Conservation (phyloP, 768 basidiomycete species). For the Trichaptum fuscoviolaceum region DNA sequence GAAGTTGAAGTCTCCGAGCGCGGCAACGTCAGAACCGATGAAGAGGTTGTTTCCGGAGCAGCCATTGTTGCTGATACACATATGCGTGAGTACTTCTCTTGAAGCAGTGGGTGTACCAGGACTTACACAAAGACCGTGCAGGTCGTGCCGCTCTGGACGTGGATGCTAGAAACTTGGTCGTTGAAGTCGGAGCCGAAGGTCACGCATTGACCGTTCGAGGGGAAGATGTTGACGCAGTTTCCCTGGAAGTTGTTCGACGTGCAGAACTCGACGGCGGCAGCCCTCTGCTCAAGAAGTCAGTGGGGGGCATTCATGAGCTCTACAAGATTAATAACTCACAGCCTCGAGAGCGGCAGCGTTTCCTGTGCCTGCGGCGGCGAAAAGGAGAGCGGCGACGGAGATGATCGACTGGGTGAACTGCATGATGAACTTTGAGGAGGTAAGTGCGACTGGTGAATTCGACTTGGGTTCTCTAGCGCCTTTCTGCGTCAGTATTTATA, state of each 20-base stretch:
- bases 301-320: background rate
- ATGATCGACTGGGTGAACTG: background rate
- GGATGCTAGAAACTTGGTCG: background rate
- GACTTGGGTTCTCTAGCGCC: background rate
- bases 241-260: background rate
- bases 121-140: background rate
- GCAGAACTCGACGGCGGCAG: constrained; percentile 1
- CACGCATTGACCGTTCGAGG: background rate
- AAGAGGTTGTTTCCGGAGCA: background rate
- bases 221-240: background rate
- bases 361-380: background rate
- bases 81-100: background rate
- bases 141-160: background rate
- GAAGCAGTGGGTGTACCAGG: background rate
- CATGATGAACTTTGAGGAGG: background rate
- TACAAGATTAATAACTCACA: background rate
- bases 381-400: background rate
- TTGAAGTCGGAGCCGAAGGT: background rate
- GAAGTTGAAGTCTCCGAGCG: background rate
- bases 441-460: constrained; percentile 1
- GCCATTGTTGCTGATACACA: background rate
- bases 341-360: background rate
- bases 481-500: background rate
- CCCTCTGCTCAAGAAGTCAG: background rate
- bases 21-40: background rate